Conservation (phyloP, 2,329 filamentous ascomycete genomes). For the Xylariales sp. region DNA sequence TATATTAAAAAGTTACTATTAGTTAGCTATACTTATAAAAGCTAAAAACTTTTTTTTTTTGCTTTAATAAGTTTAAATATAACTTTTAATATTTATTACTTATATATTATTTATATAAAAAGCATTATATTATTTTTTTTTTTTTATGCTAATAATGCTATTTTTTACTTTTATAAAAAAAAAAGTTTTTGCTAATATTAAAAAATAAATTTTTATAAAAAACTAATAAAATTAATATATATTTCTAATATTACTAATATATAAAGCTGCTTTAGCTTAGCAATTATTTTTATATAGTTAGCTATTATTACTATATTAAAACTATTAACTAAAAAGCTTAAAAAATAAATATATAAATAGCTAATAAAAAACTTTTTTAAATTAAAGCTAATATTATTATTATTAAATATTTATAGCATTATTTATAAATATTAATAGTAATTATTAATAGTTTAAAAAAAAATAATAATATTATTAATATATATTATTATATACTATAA, state of each 20-base stretch:
- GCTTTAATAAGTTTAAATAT: neutral
- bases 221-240: slow-evolving; percentile 10
- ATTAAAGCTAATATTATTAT: neutral
- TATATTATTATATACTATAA: neutral
- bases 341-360: neutral
- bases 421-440: neutral
- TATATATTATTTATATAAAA: fast-evolving
- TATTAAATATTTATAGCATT: neutral
- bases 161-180: neutral
- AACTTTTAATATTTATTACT: neutral
- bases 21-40: neutral
- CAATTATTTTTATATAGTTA: slow-evolving; percentile 4
- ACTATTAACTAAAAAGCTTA: neutral
- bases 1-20: neutral
- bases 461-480: slow-evolving; percentile 1
- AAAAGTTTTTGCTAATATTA: slow-evolving; percentile 5
- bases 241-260: neutral
- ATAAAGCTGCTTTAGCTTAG: neutral
- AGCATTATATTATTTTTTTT: too few species aligned
- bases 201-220: slow-evolving; percentile 8
- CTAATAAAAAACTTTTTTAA: neutral
- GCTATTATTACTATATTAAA: neutral
- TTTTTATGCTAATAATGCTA: too few species aligned
- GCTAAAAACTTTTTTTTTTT: neutral
- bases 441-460: neutral